phyloP scores from a whole-genome alignment of 306 rosid genomes.

The Trifolium dubium region DNA sequence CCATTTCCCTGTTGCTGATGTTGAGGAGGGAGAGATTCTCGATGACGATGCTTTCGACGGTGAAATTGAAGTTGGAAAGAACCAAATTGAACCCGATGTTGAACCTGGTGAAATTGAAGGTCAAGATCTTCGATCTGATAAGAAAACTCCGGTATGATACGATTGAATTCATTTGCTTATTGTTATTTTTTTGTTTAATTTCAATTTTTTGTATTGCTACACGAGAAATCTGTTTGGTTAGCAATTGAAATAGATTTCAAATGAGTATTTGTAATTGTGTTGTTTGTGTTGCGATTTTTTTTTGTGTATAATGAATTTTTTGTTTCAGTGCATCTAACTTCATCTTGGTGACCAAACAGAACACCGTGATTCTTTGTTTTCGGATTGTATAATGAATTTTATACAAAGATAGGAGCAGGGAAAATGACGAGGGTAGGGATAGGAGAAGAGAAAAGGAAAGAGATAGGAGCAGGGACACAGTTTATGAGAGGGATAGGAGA shows the following conservation, averaged over 20 bases:
- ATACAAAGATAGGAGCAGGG: constrained; percentile 60
- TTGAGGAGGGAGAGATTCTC: constrained; percentile 96
- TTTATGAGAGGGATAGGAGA: constrained; percentile 51
- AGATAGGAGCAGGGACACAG: constrained; percentile 58
- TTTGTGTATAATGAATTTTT: neutral
- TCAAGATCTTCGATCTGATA: constrained; percentile 49
- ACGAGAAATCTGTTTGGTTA: constrained; percentile 54
- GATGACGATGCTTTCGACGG: constrained; percentile 61
- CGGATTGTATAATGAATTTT: constrained; percentile 51
- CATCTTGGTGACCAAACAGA: constrained; percentile 53
- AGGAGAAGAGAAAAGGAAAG: constrained; percentile 64
- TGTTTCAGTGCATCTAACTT: constrained; percentile 38
- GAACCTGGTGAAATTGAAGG: constrained; percentile 59
- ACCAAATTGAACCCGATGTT: constrained; percentile 48
- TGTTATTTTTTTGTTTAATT: neutral
- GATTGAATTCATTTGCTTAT: constrained; percentile 4
- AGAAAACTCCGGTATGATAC: constrained; percentile 66
- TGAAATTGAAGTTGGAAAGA: constrained; percentile 33
- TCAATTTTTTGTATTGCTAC: constrained; percentile 12
- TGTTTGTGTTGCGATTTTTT: neutral
- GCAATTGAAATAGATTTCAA: constrained; percentile 25
- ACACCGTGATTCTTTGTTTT: constrained; percentile 35
- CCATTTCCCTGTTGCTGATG: constrained; percentile 59
- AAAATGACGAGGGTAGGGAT: constrained; percentile 58
- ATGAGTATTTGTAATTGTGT: constrained; percentile 1